Percentiles rank a stretch among this genome's conserved stretches.
phyloP scores from a whole-genome alignment of 1,284 basidiomycete species.

The Nidula niveotomentosa region DNA sequence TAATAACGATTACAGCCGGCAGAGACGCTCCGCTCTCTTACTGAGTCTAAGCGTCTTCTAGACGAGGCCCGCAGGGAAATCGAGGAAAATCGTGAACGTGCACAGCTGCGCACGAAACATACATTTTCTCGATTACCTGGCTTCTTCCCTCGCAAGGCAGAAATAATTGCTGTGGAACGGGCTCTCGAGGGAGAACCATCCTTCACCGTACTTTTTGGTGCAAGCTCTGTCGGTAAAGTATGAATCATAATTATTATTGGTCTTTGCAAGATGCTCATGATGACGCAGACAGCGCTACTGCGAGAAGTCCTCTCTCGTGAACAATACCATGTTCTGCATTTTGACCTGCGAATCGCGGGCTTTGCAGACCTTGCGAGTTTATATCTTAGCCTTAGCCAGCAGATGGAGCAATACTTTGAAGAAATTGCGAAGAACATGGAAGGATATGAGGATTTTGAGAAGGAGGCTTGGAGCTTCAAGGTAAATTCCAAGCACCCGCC shows the following conservation, averaged over 20 bases:
- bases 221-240: constrained; percentile 80
- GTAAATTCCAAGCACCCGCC: constrained; percentile 28
- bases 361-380: constrained; percentile 79
- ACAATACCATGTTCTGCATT: constrained; percentile 77
- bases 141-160: constrained; percentile 68
- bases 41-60: constrained; percentile 71
- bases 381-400: constrained; percentile 71
- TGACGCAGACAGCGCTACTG: constrained; percentile 65
- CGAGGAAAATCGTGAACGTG: constrained; percentile 60
- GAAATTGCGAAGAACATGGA: constrained; percentile 55
- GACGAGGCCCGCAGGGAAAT: constrained; percentile 78
- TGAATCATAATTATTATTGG: not conserved
- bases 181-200: constrained; percentile 69
- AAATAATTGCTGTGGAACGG: constrained; percentile 62
- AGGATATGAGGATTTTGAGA: constrained; percentile 74
- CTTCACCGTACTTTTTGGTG: constrained; percentile 80
- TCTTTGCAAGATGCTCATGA: too few relatives aligned
- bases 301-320: constrained; percentile 70
- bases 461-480: constrained; percentile 77
- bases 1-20: constrained; percentile 50
- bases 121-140: constrained; percentile 75
- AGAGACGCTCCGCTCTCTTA: constrained; percentile 74
- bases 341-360: constrained; percentile 81
- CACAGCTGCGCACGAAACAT: constrained; percentile 71
- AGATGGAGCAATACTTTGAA: constrained; percentile 81